These are phyloP conservation scores for Tillandsia fasciculata DNA, from an alignment of 176 grass and related monocot species.

Conservation along the genomic window DNA sequence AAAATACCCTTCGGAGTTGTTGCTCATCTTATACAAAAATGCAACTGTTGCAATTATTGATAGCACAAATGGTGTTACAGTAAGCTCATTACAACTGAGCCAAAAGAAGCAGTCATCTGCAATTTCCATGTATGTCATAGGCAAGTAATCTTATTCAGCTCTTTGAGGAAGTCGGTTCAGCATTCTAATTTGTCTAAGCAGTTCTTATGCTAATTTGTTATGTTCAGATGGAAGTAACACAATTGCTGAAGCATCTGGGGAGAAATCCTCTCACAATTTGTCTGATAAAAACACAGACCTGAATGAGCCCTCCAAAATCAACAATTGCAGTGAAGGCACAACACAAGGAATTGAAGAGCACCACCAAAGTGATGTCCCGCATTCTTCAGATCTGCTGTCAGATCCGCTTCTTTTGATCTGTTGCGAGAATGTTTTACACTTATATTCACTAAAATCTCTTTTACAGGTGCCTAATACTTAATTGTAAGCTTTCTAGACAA, in stretches of 20 bases:
- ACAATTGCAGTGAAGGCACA: constrained; percentile 24
- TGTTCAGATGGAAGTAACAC: constrained; percentile 29
- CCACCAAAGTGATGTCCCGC: constrained; percentile 24
- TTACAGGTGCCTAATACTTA: constrained; percentile 36
- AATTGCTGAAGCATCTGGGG: constrained; percentile 11
- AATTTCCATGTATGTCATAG: constrained; percentile 82
- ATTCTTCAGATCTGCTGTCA: constrained; percentile 17
- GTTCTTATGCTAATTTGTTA: constrained; percentile 19
- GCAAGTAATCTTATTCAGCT: constrained; percentile 49
- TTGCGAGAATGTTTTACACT: constrained; percentile 45
- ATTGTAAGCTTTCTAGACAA: constrained; percentile 17
- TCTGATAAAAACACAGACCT: constrained; percentile 23
- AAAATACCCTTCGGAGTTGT: constrained; percentile 33
- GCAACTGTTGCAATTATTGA: constrained; percentile 45
- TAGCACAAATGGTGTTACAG: constrained; percentile 31
- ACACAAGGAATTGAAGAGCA: constrained; percentile 29
- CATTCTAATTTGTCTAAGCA: constrained; percentile 15
- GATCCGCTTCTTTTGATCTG: constrained; percentile 73
- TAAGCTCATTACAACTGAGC: constrained; percentile 44
- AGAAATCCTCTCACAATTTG: constrained; percentile 31
- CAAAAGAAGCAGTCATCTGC: constrained; percentile 43
- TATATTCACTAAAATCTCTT: constrained; percentile 51
- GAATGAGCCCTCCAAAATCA: constrained; percentile 20
- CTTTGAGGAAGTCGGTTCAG: constrained; percentile 12
- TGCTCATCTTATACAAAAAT: constrained; percentile 74